A percentile compares a stretch with the other conserved stretches of the same genome.
Conservation (phyloP, 371 early-diverging fungal species). For the Sanchytrium tribonematis region DNA sequence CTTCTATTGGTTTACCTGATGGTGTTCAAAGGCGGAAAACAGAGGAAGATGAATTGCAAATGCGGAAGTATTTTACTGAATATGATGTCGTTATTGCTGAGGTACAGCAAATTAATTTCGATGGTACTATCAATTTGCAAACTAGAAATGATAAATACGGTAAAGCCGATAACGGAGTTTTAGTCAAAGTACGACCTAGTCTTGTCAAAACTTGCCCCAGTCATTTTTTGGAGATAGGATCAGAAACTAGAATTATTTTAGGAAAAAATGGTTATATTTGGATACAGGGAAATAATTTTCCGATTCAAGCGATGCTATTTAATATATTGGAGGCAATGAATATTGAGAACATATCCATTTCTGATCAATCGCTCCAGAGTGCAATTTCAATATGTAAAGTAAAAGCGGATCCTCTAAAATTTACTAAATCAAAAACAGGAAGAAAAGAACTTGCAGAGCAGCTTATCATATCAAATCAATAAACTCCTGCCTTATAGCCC, state of each 20-base stretch:
- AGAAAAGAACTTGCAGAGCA: no score
- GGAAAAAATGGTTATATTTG: slow-evolving; percentile 93
- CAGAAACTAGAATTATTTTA: slow-evolving; percentile 64
- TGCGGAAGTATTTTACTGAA: slow-evolving; percentile 80
- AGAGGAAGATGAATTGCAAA: slow-evolving; percentile 91
- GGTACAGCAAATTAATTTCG: slow-evolving; percentile 63
- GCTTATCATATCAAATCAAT: no score
- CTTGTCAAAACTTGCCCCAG: slow-evolving; percentile 66
- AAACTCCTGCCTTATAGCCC: no score
- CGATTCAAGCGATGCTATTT: no score
- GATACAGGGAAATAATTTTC: no score
- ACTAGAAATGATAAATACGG: slow-evolving; percentile 88
- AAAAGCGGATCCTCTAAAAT: no score
- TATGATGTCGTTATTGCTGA: slow-evolving; percentile 92
- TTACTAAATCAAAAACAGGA: no score
- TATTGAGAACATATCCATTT: no score
- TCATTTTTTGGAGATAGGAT: slow-evolving; percentile 58
- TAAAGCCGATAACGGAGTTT: slow-evolving; percentile 61
- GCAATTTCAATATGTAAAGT: no score
- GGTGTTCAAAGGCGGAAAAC: slow-evolving; percentile 86
- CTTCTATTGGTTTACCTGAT: no score
- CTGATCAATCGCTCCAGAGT: no score
- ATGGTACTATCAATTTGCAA: slow-evolving; percentile 70
- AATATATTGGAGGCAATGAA: no score
- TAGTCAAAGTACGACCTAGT: slow-evolving; percentile 52